A percentile compares a stretch with the other conserved stretches of the same genome.
Conservation (phyloP, 306 rosid species). For the Malus sylvestris region DNA sequence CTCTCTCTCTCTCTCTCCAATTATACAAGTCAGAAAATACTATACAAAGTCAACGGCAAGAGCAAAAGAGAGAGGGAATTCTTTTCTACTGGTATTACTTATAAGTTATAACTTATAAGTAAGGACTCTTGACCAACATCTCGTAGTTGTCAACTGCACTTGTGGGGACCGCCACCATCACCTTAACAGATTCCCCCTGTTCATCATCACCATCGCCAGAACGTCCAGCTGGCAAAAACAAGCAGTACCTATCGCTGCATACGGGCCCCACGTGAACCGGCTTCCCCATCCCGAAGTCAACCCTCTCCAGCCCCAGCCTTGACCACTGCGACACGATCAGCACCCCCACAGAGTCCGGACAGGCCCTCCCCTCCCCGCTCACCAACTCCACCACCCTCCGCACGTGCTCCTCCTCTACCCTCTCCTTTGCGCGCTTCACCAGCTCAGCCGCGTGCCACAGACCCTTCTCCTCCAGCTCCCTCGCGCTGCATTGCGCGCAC, state of each 20-base stretch:
- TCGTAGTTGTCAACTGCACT: constrained; percentile 54
- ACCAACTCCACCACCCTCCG: constrained; percentile 49
- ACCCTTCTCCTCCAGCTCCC: constrained; percentile 47
- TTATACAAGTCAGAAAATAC: neutral
- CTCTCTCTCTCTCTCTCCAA: neutral
- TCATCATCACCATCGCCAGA: neutral
- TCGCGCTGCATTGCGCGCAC: constrained; percentile 54
- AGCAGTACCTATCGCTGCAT: constrained; percentile 69
- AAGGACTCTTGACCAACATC: constrained; percentile 27
- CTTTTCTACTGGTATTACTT: neutral
- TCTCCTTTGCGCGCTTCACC: constrained; percentile 61
- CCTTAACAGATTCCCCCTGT: constrained; percentile 59
- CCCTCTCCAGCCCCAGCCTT: constrained; percentile 70
- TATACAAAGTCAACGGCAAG: neutral
- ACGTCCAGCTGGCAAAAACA: constrained; percentile 49
- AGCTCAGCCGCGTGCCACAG: constrained; percentile 41
- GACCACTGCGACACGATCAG: constrained; percentile 87
- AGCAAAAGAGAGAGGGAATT: neutral
- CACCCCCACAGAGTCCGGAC: constrained; percentile 80
- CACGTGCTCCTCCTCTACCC: constrained; percentile 63
- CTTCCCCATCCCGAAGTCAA: constrained; percentile 63
- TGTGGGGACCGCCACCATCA: constrained; percentile 70
- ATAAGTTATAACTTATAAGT: constrained; percentile 17
- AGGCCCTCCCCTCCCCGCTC: constrained; percentile 42
- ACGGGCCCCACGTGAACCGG: constrained; percentile 65